Evolutionary conservation across 148 eudicot species (phyloP), one percentile per base, ranked within the genome.

Genomic region (Suaeda aralocaspica): DNA sequence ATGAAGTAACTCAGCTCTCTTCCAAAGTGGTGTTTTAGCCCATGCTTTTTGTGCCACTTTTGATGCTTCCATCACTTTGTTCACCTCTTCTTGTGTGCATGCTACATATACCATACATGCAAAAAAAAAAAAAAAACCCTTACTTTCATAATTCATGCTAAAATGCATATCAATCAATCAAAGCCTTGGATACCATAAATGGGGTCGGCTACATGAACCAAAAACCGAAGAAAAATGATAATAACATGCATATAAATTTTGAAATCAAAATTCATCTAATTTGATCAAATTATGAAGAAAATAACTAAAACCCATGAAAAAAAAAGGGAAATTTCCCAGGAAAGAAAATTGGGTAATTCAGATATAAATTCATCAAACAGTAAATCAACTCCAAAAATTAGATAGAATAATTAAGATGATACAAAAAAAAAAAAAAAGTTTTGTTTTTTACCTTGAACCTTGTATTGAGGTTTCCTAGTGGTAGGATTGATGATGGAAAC

Each of bases 21-120:
- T 94, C 99, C 99, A 94, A 10, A 94, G 91, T 3, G 99, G 96
- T 36, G 99, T 89, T 67, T 86, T 94, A 26, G 99, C 99, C 99
- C 99, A 94, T 69, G 75, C 41, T 44, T 94, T 94, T 71, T 94
- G 99, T 5, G 89, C 96, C 4, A 75, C 82, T 82, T 91, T 94
- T 14, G 98, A 77, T 69, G 73, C 60, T 83, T 94, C 98, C 97
- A 94, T 94, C 33, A 88, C 92, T 77, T 91, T 94, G 76, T 94
- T 94, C 19, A 91, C 98, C 84, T 94, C 98, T 82, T 91, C 96
- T 83, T 94, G 98, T 57, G 96, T 88, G 69, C 98, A 94, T 80
- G 98, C 98, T 94, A 84, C n/a, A n/a, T n/a, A n/a, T n/a, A n/a
- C n/a, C n/a, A n/a, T n/a, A n/a, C n/a, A n/a, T 66, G 33, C 13